Base-by-base conservation (phyloP, 495 filamentous ascomycete genomes). In the Gamarada debralockiae region DNA sequence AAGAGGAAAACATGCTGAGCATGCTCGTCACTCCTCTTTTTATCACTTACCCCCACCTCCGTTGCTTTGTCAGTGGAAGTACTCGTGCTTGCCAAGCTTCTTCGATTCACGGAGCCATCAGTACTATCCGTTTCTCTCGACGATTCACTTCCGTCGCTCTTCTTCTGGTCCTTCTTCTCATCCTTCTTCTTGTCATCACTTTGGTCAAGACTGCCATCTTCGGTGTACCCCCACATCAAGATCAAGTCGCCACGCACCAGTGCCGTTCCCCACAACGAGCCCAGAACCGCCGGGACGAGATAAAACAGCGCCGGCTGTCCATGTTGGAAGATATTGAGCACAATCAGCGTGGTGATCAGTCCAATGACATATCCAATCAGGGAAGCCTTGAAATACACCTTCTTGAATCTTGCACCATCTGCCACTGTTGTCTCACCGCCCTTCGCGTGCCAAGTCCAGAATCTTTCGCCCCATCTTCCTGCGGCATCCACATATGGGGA, bases 251-350 rank as follows among this genome's bases (percentile, higher is more conserved):
- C 83, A 34, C 82, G 80, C 10, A 77, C 53, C 1, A 83, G 53
- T 4, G 85, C 93, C n/a, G 86, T 92, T n/a, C 81, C 68, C 89
- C 90, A 96, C 9, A 95, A 59, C 1, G 83, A 75, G 10, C 74
- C 72, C 10, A 96, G 65, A 3, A 97, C 91, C 1, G 87, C 83
- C 0, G 93, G 93, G 2, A 97, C 95, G 13, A 98, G 81, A 61
- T 98, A 98, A 7, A 98, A 71, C 36, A 98, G 76, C 10, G 93
- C 93, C 0, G 93, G 93, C 58, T 98, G 93, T 9, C 87, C 87
- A 56, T 93, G 90, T 29, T 83, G 75, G 51, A 76, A 92, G 18
- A 86, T 70, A 27, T 91, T 75, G 74, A 97, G 87, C 29, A 90
- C 85, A 0, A 74, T 70, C 24, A 97, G 64, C 0, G 92, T 97